Evolutionary conservation across 306 rosid species (phyloP), one percentile per base, ranked within the genome.

Genomic region (Hippophae gyantsensis): DNA sequence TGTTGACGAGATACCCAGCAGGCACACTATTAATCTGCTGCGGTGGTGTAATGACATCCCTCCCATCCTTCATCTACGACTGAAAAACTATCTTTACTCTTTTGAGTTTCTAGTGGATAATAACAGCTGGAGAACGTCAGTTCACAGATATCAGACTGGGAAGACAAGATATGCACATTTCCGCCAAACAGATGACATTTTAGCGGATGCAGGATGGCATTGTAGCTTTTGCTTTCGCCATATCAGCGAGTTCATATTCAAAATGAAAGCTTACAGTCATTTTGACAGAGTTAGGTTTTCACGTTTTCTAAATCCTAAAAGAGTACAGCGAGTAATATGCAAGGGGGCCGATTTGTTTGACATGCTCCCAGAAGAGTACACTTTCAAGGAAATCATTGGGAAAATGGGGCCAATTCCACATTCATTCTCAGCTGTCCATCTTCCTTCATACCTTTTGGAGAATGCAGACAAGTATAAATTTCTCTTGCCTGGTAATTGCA

Each of bases 171-270:
- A 92, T 68, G 96, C 92, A 0, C 99, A 92, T 72, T 92, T 76
- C 61, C 87, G 97, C 45, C 99, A 88, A 66, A 79, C 99, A n/a
- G 95, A 92, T 49, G 76, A 57, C 66, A 60, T 92, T 51, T 73
- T 92, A 75, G 99, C 96, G 1, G 99, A 92, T 77, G 74, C 99
- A 44, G 99, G 99, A 4, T 92, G 99, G 99, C 99, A 92, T 71
- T 92, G 99, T 67, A 92, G 99, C 89, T 92, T 92, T 68, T 92
- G 99, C 85, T 92, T 92, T 65, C 95, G 95, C 18, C 76, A 71
- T 7, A 88, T 92, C 70, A 84, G 80, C 2, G 99, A 92, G 65
- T 92, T 92, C 75, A 38, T 84, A 67, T 92, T 92, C 18, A 92
- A 92, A 85, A 92, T 92, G 94, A 92, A 86, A 71, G 99, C 99